phyloP scores from a whole-genome alignment of 1,284 basidiomycete species.

The Microstroma glucosiphilum region DNA sequence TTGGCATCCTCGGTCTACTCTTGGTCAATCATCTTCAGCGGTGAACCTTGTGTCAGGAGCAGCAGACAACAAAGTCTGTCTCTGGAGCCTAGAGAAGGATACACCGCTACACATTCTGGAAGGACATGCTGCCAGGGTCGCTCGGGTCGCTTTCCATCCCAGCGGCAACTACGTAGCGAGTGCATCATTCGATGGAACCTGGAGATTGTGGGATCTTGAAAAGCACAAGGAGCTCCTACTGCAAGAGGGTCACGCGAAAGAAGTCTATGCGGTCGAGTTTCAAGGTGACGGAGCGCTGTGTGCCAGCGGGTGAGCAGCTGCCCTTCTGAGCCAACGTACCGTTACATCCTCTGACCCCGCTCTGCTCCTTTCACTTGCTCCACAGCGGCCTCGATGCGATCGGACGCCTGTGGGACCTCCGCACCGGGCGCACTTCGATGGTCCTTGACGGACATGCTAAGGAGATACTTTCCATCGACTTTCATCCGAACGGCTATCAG shows the following conservation, averaged over 20 bases:
- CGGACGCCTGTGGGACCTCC: constrained; percentile 90
- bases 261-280: constrained; percentile 90
- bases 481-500: constrained; percentile 62
- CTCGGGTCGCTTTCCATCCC: constrained; percentile 90
- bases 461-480: neutral
- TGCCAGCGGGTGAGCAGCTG: constrained; percentile 70
- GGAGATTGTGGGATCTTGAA: constrained; percentile 90
- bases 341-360: neutral
- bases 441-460: constrained; percentile 53
- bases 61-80: constrained; percentile 73
- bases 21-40: constrained; percentile 63
- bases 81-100: constrained; percentile 86
- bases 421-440: constrained; percentile 94
- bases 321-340: no score
- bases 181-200: constrained; percentile 96
- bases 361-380: constrained; percentile 58
- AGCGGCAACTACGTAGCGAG: constrained; percentile 86
- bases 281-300: constrained; percentile 88
- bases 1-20: constrained; percentile 91
- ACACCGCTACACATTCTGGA: constrained; percentile 71
- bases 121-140: constrained; percentile 85
- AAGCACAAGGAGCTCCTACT: constrained; percentile 73
- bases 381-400: constrained; percentile 69
- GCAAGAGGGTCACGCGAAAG: constrained; percentile 96
- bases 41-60: constrained; percentile 88